phyloP scores from a whole-genome alignment of 805 yeast genomes.

The Zygosaccharomyces kombuchaensis region DNA sequence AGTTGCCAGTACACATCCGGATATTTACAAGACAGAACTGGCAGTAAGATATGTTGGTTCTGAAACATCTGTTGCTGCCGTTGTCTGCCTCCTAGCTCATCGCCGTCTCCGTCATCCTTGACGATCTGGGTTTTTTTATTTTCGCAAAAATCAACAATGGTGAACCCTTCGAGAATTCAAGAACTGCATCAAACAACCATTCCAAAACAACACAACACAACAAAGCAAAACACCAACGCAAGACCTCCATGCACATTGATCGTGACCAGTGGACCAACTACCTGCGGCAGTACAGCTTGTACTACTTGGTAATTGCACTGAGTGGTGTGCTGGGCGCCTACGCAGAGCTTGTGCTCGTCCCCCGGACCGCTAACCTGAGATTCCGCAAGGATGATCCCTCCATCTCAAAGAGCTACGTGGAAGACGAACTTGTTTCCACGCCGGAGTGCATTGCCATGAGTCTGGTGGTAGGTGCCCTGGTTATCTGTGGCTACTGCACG shows the following conservation, averaged over 20 bases:
- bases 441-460: slow-evolving; percentile 21
- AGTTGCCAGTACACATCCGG: too few species aligned
- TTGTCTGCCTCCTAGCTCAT: not conserved
- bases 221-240: not conserved
- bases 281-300: slow-evolving; percentile 10
- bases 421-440: slow-evolving; percentile 23
- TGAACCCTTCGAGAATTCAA: not conserved
- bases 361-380: slow-evolving; percentile 12
- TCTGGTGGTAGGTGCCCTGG: slow-evolving; percentile 10
- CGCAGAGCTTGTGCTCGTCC: slow-evolving; percentile 17
- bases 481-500: slow-evolving; percentile 19
- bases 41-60: too few species aligned
- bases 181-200: not conserved
- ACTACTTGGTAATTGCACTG: slow-evolving; percentile 14
- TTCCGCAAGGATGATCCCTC: slow-evolving; percentile 17
- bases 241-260: not conserved
- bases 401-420: slow-evolving; percentile 20
- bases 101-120: not conserved
- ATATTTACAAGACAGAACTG: too few species aligned
- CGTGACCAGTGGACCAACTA: slow-evolving; percentile 7
- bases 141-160: not conserved
- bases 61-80: not conserved
- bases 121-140: not conserved
- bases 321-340: slow-evolving; percentile 14
- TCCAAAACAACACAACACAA: not conserved